These are phyloP conservation scores for Ilex paraguariensis DNA, from an alignment of 305 asterid species.

Conservation along the genomic window DNA sequence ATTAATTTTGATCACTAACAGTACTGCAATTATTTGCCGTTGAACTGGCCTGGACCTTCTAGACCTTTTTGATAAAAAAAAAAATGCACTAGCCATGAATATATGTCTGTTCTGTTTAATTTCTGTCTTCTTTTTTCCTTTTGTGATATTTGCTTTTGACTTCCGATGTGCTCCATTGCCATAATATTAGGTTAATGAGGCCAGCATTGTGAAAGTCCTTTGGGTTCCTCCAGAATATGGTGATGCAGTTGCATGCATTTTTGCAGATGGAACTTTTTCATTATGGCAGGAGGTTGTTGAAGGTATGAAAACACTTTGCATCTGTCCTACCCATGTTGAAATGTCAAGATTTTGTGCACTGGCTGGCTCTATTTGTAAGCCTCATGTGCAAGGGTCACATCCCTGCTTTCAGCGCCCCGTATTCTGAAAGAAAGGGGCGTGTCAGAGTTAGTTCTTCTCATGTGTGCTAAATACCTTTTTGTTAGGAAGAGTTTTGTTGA, in stretches of 20 bases:
- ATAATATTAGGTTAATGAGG: conserved; percentile 45
- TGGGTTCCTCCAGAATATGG: conserved; percentile 95
- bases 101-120: too few relatives aligned
- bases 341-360: not conserved
- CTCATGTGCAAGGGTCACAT: not conserved
- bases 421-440: not conserved
- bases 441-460: too few relatives aligned
- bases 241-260: conserved; percentile 76
- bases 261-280: conserved; percentile 62
- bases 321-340: conserved; percentile 4
- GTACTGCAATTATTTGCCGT: too few relatives aligned
- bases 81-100: too few relatives aligned
- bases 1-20: too few relatives aligned
- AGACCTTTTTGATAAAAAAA: too few relatives aligned
- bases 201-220: conserved; percentile 57
- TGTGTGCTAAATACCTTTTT: too few relatives aligned
- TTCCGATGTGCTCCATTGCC: conserved; percentile 1
- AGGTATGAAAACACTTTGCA: conserved; percentile 34
- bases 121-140: not conserved
- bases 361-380: not conserved
- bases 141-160: not conserved
- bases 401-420: not conserved
- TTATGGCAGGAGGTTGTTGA: conserved; percentile 81
- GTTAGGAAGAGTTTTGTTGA: too few relatives aligned
- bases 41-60: too few relatives aligned